phyloP scores from a whole-genome alignment of 2,329 filamentous ascomycete species.

The Lojkania enalia region DNA sequence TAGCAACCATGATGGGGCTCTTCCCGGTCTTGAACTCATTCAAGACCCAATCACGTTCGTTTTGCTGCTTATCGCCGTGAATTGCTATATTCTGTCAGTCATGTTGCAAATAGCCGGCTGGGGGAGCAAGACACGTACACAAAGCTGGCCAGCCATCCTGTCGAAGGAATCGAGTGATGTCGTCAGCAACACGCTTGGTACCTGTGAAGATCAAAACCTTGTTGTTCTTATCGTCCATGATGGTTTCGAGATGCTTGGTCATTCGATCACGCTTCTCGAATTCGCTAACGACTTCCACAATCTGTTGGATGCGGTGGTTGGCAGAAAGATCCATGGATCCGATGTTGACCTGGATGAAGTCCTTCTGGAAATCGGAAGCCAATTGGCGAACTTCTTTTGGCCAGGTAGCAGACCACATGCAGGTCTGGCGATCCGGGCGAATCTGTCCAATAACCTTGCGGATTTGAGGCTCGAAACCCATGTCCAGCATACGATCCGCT shows the following conservation, averaged over 20 bases:
- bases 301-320: conserved; percentile 97
- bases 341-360: conserved; percentile 99
- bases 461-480: conserved; percentile 99
- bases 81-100: conserved; percentile 68
- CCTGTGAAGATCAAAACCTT: conserved; percentile 93
- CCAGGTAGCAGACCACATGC: conserved; percentile 99
- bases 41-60: conserved; percentile 98
- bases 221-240: conserved; percentile 95
- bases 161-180: conserved; percentile 95
- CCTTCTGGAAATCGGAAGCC: conserved; percentile 84
- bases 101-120: conserved; percentile 12
- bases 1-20: conserved; percentile 99
- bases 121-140: conserved; percentile 63
- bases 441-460: conserved; percentile 98
- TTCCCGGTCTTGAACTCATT: conserved; percentile 99
- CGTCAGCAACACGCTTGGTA: conserved; percentile 89
- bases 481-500: conserved; percentile 99
- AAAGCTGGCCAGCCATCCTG: conserved; percentile 98
- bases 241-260: conserved; percentile 96
- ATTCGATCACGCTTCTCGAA: conserved; percentile 98
- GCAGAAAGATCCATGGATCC: conserved; percentile 94
- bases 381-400: conserved; percentile 96
- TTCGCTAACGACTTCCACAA: conserved; percentile 93
- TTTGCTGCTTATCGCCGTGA: conserved; percentile 98
- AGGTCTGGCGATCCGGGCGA: conserved; percentile 95